Base-by-base conservation (phyloP, 441 rosid species). In the Croton laevigatus region DNA sequence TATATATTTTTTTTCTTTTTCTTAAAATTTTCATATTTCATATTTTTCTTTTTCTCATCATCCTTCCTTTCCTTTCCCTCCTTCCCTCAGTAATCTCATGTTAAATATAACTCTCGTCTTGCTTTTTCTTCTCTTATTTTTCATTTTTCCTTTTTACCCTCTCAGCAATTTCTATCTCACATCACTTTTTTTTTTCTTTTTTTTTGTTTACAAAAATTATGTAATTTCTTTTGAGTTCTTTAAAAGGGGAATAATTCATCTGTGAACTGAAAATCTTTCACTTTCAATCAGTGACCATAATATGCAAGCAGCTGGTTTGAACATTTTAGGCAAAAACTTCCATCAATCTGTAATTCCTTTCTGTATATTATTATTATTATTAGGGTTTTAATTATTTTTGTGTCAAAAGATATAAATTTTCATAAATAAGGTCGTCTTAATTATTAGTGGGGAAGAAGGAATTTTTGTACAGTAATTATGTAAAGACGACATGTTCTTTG, bases 41-140 rank as follows among this genome's bases (percentile, higher is more conserved):
- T 27, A 27, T 27, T 23, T 67, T 22, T 34, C 2, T 1, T 10
- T 74, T 38, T 19, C 68, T 51, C 65, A 16, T 76, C 53, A 36
- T 70, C 73, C 45, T 57, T 46, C 22, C 65, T 20, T 37, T 1
- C 3, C 20, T 74, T 38, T 23, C 65, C 52, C 62, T n/a, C 76
- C 53, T 40, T 70, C 73, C 45, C 58, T 46, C 34, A 65, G 64
- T 71, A 66, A 65, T 71, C 60, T 48, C 73, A 45, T 80, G 89
- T 83, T 75, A 75, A 80, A 80, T 78, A 79, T n/a, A 2, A 27
- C 32, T 27, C 32, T 27, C 32, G 32, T 27, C 72, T 64, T 61
- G 75, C 52, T 38, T 27, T 22, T 44, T 23, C 55, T 1, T 9
- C 20, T 64, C 11, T 0, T 4, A 6, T 11, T 36, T 61, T 68